These are phyloP conservation scores for Gilbertella persicaria DNA, from an alignment of 371 early-diverging fungal species.

Conservation along the genomic window DNA sequence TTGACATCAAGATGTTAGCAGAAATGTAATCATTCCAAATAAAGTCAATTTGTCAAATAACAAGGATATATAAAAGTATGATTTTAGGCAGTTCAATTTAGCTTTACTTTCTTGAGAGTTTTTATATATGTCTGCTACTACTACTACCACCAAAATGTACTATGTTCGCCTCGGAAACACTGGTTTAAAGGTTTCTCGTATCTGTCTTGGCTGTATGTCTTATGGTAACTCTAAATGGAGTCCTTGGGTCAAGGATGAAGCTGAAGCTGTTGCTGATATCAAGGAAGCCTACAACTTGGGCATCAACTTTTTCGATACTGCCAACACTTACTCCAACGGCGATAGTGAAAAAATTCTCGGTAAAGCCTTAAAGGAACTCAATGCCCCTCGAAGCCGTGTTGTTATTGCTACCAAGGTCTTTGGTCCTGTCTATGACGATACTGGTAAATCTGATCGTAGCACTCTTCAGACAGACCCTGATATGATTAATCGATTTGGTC, in stretches of 20 bases:
- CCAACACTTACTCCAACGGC: slow-evolving; percentile 46
- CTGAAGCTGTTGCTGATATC: slow-evolving; percentile 36
- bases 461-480: slow-evolving; percentile 1
- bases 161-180: slow-evolving; percentile 26
- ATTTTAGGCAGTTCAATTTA: too few species aligned
- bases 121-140: neutral
- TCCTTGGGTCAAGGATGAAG: slow-evolving; percentile 34
- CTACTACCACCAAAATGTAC: slow-evolving; percentile 12
- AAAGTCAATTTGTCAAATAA: too few species aligned
- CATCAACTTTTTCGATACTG: slow-evolving; percentile 45
- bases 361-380: slow-evolving; percentile 40
- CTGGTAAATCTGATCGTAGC: neutral
- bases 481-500: slow-evolving; percentile 37
- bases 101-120: too few species aligned
- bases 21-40: too few species aligned
- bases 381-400: slow-evolving; percentile 40
- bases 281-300: slow-evolving; percentile 46
- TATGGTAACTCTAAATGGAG: slow-evolving; percentile 16
- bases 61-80: too few species aligned
- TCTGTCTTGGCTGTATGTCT: slow-evolving; percentile 17
- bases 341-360: slow-evolving; percentile 43
- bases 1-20: too few species aligned
- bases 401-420: slow-evolving; percentile 49
- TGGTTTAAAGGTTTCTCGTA: slow-evolving; percentile 14
- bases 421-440: slow-evolving; percentile 18